phyloP scores from a whole-genome alignment of 2,329 filamentous ascomycete genomes.

The Trichoderma breve region DNA sequence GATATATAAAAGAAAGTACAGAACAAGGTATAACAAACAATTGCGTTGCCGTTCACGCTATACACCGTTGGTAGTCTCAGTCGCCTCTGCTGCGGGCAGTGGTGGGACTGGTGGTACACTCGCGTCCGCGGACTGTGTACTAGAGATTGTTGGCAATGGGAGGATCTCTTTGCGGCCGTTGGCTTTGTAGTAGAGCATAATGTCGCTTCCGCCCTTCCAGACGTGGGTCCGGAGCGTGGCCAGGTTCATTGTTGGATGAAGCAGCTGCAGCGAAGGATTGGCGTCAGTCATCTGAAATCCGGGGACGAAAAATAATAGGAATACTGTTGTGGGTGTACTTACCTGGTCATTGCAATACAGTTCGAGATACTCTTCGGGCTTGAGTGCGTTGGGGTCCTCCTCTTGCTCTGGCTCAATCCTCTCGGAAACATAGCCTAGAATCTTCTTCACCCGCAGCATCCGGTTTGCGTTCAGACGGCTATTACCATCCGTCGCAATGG shows the following conservation, averaged over 20 bases:
- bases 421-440: constrained; percentile 87
- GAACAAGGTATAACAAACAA: not conserved
- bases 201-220: constrained; percentile 94
- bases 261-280: constrained; percentile 43
- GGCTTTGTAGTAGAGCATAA: constrained; percentile 84
- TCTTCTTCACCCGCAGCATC: constrained; percentile 95
- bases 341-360: constrained; percentile 93
- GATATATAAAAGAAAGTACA: not conserved
- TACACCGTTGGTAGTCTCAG: constrained; percentile 1
- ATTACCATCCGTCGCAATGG: constrained; percentile 75
- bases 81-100: not conserved
- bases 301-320: not conserved
- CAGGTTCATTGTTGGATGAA: constrained; percentile 85
- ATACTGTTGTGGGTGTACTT: constrained; percentile 33
- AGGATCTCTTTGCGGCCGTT: constrained; percentile 74
- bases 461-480: constrained; percentile 93
- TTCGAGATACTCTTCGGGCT: constrained; percentile 90
- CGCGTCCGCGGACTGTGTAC: not conserved
- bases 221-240: constrained; percentile 87
- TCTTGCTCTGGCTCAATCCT: constrained; percentile 74
- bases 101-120: constrained; percentile 23
- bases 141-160: not conserved
- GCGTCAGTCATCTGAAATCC: not conserved
- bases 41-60: not conserved
- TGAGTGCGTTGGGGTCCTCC: constrained; percentile 60